Evolutionary conservation across 164 flowering plant genomes (phyloP).

Genomic region (Nymphaea thermarum): DNA sequence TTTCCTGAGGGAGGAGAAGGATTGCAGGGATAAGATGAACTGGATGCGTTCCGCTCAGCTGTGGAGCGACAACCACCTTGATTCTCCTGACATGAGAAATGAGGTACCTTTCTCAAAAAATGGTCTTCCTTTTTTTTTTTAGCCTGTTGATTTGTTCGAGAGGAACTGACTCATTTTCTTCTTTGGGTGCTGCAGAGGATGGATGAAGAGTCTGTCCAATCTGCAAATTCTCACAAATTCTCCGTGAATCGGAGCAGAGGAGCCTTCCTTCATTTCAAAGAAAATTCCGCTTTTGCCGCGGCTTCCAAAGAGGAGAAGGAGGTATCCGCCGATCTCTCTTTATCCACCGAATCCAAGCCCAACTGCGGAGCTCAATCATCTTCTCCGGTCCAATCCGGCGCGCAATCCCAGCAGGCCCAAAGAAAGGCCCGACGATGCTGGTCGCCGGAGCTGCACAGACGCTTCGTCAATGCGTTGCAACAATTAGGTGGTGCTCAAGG

Average conservation of each 20-base stretch:
- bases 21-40: conserved; percentile 38
- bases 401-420: neutral
- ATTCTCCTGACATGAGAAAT: neutral
- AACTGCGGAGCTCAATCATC: neutral
- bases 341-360: neutral
- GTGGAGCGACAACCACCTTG: conserved; percentile 23
- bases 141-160: neutral
- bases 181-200: neutral
- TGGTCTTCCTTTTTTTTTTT: neutral
- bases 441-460: conserved; percentile 87
- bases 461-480: conserved; percentile 65
- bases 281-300: neutral
- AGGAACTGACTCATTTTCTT: neutral
- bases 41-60: conserved; percentile 82
- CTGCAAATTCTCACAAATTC: neutral
- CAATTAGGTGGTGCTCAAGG: conserved; percentile 89
- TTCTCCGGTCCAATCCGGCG: neutral
- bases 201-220: neutral
- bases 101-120: neutral
- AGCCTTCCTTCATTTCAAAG: neutral
- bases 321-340: neutral
- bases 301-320: neutral
- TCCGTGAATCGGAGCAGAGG: neutral
- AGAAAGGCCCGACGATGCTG: conserved; percentile 89
- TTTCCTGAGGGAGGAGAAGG: conserved; percentile 14